Conservation (phyloP, 208 protist genomes). For the Vickermania spadyakhi region DNA sequence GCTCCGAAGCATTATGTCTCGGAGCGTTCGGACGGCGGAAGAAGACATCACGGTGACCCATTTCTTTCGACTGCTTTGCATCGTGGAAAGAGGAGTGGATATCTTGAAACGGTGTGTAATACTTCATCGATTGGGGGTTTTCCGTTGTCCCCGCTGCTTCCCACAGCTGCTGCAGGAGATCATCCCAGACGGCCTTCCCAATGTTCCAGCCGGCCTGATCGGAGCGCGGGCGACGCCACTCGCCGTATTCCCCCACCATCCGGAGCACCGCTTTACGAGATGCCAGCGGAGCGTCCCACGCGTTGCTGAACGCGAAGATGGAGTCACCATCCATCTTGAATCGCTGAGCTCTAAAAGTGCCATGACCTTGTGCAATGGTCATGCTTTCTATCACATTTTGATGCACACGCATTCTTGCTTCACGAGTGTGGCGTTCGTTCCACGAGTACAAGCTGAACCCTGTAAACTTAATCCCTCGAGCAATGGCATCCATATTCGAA, state of each 20-base stretch:
- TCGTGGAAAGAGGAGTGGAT: constrained; percentile 75
- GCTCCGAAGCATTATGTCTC: constrained; percentile 74
- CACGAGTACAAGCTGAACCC: constrained; percentile 93
- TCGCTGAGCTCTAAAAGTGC: constrained; percentile 81
- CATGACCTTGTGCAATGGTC: constrained; percentile 82
- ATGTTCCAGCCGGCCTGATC: constrained; percentile 80
- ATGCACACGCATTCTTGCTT: constrained; percentile 84
- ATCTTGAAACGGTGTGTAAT: constrained; percentile 85
- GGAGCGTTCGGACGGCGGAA: constrained; percentile 76
- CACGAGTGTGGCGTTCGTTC: constrained; percentile 69
- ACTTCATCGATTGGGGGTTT: constrained; percentile 88
- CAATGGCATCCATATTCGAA: constrained; percentile 89
- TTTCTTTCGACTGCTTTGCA: constrained; percentile 74
- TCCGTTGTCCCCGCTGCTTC: constrained; percentile 72
- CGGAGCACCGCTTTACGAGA: constrained; percentile 80
- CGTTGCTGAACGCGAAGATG: constrained; percentile 81
- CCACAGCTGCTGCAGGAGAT: constrained; percentile 82
- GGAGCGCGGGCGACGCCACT: constrained; percentile 75
- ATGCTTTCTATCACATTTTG: constrained; percentile 87
- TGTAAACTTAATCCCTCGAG: constrained; percentile 78
- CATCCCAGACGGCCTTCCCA: constrained; percentile 77
- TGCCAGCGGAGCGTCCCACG: constrained; percentile 77
- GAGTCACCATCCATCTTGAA: constrained; percentile 88
- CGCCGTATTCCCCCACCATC: constrained; percentile 89
- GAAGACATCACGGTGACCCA: constrained; percentile 85